phyloP scores from a whole-genome alignment of 2,329 filamentous ascomycete genomes.

The Nectriaceae sp. region DNA sequence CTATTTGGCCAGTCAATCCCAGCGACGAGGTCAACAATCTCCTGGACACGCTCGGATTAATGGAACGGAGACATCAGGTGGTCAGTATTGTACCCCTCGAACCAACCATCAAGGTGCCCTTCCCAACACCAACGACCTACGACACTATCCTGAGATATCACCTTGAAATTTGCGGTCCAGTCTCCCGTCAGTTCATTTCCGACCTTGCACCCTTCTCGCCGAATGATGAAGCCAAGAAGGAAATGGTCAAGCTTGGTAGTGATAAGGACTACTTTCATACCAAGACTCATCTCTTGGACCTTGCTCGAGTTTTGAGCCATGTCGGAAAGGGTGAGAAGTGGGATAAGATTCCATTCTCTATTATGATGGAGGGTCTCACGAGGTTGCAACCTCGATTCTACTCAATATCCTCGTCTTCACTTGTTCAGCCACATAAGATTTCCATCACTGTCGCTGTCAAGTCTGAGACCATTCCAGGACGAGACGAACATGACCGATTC shows the following conservation, averaged over 20 bases:
- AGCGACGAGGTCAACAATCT: neutral
- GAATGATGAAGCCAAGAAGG: neutral
- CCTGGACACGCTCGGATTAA: neutral
- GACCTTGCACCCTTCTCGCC: slow-evolving; percentile 3
- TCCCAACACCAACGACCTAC: slow-evolving; percentile 11
- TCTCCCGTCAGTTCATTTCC: slow-evolving; percentile 4
- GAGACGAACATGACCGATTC: neutral
- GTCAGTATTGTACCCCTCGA: slow-evolving; percentile 8
- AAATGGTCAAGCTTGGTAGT: neutral
- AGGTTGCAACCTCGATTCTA: neutral
- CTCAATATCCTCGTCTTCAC: neutral
- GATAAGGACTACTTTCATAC: neutral
- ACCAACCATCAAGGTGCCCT: neutral
- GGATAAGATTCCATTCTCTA: neutral
- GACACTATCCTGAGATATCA: slow-evolving; percentile 1
- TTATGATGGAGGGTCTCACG: neutral
- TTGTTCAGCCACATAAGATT: neutral
- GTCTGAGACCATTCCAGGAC: neutral
- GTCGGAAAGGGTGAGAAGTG: neutral
- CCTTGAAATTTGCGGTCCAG: slow-evolving; percentile 8
- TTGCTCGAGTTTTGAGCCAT: neutral
- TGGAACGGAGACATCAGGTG: neutral
- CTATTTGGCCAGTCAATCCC: neutral
- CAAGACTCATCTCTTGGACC: neutral
- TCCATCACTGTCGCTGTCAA: neutral